Evolutionary conservation across 192 early-diverging fungal species (phyloP).

Genomic region (Gigaspora rosea): DNA sequence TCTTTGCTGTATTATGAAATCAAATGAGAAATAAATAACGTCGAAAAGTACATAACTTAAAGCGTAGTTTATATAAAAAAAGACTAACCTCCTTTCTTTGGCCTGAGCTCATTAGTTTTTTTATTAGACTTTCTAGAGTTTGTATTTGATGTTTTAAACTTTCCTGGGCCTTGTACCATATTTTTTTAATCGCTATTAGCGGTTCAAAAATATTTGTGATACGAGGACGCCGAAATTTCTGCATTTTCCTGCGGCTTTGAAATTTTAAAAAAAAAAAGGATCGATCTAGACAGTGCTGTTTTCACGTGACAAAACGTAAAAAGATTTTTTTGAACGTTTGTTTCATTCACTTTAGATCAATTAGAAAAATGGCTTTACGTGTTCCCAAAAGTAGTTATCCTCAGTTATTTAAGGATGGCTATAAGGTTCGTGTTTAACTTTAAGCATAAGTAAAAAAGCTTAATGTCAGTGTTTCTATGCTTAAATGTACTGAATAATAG

Average conservation of each 20-base stretch:
- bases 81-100: conserved; percentile 25
- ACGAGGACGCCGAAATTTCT: too few species aligned
- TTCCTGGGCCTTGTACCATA: background rate
- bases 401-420: conserved; percentile 92
- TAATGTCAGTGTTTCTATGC: background rate
- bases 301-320: background rate
- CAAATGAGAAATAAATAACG: background rate
- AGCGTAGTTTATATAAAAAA: background rate
- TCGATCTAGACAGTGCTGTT: background rate
- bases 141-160: background rate
- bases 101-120: background rate
- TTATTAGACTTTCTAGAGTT: background rate
- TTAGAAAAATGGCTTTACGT: conserved; percentile 76
- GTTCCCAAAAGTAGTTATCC: conserved; percentile 82
- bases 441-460: background rate
- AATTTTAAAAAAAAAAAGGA: background rate
- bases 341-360: background rate
- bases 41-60: too few species aligned
- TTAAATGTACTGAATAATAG: background rate
- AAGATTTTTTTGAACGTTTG: background rate
- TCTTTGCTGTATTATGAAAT: background rate
- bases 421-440: conserved; percentile 54
- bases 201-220: too few species aligned
- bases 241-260: too few species aligned
- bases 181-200: background rate